These are phyloP conservation scores for Trichoderma breve DNA, from an alignment of 2,329 filamentous ascomycete genomes.

Conservation along the genomic window DNA sequence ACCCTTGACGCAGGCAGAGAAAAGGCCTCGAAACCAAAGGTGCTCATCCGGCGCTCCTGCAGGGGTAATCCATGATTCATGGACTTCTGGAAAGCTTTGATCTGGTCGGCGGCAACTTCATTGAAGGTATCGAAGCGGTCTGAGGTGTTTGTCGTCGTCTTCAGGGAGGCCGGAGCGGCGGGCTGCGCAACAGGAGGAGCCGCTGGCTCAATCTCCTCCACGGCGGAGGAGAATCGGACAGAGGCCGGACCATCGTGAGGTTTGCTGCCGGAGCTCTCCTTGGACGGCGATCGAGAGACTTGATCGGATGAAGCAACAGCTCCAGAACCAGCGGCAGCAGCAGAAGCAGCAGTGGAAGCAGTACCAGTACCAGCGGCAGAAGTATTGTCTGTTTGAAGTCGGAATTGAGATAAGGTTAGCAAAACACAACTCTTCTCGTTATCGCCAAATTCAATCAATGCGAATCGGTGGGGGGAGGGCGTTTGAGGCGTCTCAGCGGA, in stretches of 20 bases:
- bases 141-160: slow-evolving; percentile 18
- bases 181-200: slow-evolving; percentile 40
- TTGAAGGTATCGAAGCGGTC: slow-evolving; percentile 34
- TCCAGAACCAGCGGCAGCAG: background rate
- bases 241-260: slow-evolving; percentile 38
- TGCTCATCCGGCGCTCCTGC: slow-evolving; percentile 79
- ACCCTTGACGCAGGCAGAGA: slow-evolving; percentile 83
- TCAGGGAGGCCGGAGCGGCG: slow-evolving; percentile 27
- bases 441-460: background rate
- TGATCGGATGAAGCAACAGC: background rate
- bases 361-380: background rate
- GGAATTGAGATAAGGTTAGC: background rate
- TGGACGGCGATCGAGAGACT: background rate
- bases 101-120: slow-evolving; percentile 57
- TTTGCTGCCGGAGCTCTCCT: slow-evolving; percentile 24
- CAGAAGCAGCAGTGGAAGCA: background rate
- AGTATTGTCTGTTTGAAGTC: background rate
- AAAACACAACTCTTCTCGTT: background rate
- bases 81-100: slow-evolving; percentile 68
- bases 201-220: slow-evolving; percentile 60
- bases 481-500: background rate
- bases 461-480: background rate
- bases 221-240: slow-evolving; percentile 70
- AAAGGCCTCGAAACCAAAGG: slow-evolving; percentile 86
- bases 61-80: slow-evolving; percentile 67